These are phyloP conservation scores for Cladophialophora carrionii DNA, from an alignment of 2,329 filamentous ascomycete species.

Conservation along the genomic window DNA sequence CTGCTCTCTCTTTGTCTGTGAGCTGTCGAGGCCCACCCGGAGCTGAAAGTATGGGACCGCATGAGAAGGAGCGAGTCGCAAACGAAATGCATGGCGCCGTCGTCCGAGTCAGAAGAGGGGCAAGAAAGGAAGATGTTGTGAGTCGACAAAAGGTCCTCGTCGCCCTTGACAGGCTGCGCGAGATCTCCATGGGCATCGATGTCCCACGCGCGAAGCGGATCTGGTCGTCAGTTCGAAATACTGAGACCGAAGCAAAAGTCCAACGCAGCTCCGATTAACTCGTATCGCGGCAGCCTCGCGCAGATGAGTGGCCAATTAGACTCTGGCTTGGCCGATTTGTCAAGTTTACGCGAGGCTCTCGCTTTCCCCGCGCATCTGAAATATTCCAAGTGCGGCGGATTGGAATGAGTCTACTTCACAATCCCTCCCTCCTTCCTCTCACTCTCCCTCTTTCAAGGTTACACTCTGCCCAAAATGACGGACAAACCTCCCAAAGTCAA, in stretches of 20 bases:
- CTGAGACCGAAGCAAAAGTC: background rate
- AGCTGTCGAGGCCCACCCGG: constrained; percentile 38
- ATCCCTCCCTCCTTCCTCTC: constrained; percentile 3
- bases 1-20: constrained; percentile 49
- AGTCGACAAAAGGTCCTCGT: constrained; percentile 26
- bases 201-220: background rate
- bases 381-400: constrained; percentile 16
- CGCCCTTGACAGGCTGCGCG: constrained; percentile 24
- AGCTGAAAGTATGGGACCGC: constrained; percentile 42
- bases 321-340: constrained; percentile 21
- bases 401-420: constrained; percentile 19
- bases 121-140: constrained; percentile 32
- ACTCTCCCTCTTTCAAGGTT: constrained; percentile 1
- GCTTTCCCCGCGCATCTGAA: constrained; percentile 17
- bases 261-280: constrained; percentile 1
- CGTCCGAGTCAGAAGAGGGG: constrained; percentile 22
- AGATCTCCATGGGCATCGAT: constrained; percentile 24
- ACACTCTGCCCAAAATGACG: constrained; percentile 24
- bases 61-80: constrained; percentile 31
- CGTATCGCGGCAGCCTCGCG: background rate
- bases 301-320: background rate
- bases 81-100: constrained; percentile 12
- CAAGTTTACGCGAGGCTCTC: constrained; percentile 22
- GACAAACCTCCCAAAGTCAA: constrained; percentile 34
- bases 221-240: background rate